Base-by-base conservation (phyloP, 768 basidiomycete genomes). In the Gautieria morchelliformis region DNA sequence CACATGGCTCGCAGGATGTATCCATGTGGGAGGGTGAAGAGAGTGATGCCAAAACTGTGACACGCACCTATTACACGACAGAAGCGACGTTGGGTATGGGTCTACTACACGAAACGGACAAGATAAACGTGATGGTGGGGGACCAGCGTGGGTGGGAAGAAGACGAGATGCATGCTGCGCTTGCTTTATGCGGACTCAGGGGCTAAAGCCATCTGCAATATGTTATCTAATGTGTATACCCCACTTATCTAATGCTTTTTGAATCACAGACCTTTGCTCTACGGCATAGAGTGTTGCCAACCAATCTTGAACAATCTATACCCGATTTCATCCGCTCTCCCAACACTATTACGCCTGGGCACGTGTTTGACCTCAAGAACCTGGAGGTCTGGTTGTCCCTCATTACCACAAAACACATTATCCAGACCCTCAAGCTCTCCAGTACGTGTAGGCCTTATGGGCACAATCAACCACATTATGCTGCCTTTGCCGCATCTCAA, bases 391-490 rank as follows among this genome's bases (percentile, higher is more conserved):
- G 61, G 57, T 44, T 58, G 60, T 2, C 14, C 8, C 45, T 58
- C 32, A 53, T 59, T 49, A 41, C 56, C 35, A 42, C 53, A 9
- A 63, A 89, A 87, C 39, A 78, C 73, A 11, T 71, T 72, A 24
- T 78, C 78, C 5, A 90, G 81, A 3, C 65, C 41, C 70, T 72
- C 73, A 84, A 74, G 41, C 78, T 82, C 61, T 78, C 80, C 47
- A 82, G 84, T 59, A 59, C 81, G 81, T 11, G 78, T 82, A 39
- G 75, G 74, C n/a, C 90, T 77, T 47, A 85, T 63, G 0, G 88
- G 82, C 35, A 89, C 78, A 58, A 87, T 81, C 65, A 91, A 72
- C 80, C 87, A 88, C 66, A 91, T 87, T 3, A 80, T 72, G 1
- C 83, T 81, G 32, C 62, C 60, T 51, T 51, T 55, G 32, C 60